Base-by-base conservation (phyloP, 1,284 basidiomycete species). In the Coniferiporia weirii region DNA sequence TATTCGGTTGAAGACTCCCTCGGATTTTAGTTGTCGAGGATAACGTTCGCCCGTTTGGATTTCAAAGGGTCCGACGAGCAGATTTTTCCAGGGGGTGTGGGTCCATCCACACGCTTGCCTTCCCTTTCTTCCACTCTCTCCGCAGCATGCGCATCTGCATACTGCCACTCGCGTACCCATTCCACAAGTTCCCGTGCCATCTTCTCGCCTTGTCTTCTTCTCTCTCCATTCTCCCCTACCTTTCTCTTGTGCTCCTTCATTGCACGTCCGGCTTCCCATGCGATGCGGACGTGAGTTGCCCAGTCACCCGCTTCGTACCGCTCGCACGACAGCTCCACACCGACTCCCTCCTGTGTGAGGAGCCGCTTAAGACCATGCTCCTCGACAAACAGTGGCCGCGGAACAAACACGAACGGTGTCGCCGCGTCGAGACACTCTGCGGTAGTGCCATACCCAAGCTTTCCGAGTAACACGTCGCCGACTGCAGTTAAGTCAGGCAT, bases 401-500 rank as follows among this genome's bases (percentile, higher is more conserved):
- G 84, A 9, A 91, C 83, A 68, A 83, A 88, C 38, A 88, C 82
- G 62, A 87, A 87, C 8, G 87, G 84, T n/a, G 86, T 88, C 64
- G 79, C 80, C 6, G 83, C 76, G 67, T 87, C 85, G 10, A 87
- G 79, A 64, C 84, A 85, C 67, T 88, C 85, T 0, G 85, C 80
- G n/a, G 86, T 84, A 2, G 84, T 85, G 20, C 85, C 85, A 66
- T 87, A 88, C 40, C 85, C 85, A 66, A 92, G 71, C 71, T 91
- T 92, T 22, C 89, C 89, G 36, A 92, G 75, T 10, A 91, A 73
- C n/a, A 88, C 87, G 68, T 91, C 87, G 6, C 79, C 83, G 4
- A 82, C 76, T 1, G 87, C 87, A 22, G 84, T 89, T 62, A 92
- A 68, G 70, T 91, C 87, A 8, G 89, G 89, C 82, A 92, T 89